phyloP scores from a whole-genome alignment of 2,329 filamentous ascomycete species.

The Cordyceps militaris region DNA sequence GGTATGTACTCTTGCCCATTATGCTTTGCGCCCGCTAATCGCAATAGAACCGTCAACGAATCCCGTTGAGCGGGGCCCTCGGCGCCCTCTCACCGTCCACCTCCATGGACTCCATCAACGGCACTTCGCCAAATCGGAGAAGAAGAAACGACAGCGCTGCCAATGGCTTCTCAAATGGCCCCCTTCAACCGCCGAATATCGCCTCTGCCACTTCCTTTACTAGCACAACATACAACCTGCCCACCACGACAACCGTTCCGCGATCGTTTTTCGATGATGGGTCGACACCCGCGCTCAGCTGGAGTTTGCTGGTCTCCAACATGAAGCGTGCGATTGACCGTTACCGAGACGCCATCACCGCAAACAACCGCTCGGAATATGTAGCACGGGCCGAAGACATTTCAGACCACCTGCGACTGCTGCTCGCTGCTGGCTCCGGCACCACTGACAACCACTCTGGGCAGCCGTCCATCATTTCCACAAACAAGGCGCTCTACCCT shows the following conservation, averaged over 20 bases:
- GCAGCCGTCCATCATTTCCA: conserved; percentile 97
- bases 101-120: conserved; percentile 86
- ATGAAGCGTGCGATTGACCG: conserved; percentile 87
- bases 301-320: conserved; percentile 83
- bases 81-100: conserved; percentile 77
- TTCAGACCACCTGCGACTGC: conserved; percentile 85
- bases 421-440: conserved; percentile 91
- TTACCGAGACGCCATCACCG: conserved; percentile 84
- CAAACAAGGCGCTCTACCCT: conserved; percentile 93
- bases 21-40: background rate
- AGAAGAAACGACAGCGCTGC: conserved; percentile 49
- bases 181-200: conserved; percentile 42
- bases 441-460: conserved; percentile 98
- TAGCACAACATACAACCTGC: conserved; percentile 49
- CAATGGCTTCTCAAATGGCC: conserved; percentile 32
- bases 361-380: conserved; percentile 78
- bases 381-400: conserved; percentile 95
- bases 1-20: conserved; percentile 37
- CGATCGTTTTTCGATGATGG: conserved; percentile 88
- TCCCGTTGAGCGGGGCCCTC: conserved; percentile 62
- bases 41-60: conserved; percentile 36
- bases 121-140: conserved; percentile 51
- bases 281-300: conserved; percentile 72
- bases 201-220: conserved; percentile 57
- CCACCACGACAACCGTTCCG: conserved; percentile 56